phyloP scores from a whole-genome alignment of 257 asterid species.

The Rehmannia glutinosa region DNA sequence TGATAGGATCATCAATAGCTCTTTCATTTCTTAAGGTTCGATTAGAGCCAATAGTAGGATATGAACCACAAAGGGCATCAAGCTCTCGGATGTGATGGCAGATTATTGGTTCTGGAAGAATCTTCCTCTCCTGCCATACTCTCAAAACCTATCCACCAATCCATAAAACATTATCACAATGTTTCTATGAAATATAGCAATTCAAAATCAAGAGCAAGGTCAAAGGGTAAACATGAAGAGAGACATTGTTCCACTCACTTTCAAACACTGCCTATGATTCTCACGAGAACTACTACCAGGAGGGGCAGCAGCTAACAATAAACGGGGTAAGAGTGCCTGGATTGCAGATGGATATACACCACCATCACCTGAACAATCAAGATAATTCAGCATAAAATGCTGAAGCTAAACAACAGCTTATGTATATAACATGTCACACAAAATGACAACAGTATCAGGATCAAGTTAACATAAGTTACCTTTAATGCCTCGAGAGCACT shows the following conservation, averaged over 20 bases:
- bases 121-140: constrained; percentile 90
- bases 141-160: constrained; percentile 65
- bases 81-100: constrained; percentile 83
- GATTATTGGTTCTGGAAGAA: constrained; percentile 73
- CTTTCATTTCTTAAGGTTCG: constrained; percentile 71
- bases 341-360: constrained; percentile 76
- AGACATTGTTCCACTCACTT: constrained; percentile 41
- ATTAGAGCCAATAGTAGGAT: constrained; percentile 55
- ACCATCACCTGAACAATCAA: constrained; percentile 59
- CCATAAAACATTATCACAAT: constrained; percentile 11
- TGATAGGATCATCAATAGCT: constrained; percentile 81
- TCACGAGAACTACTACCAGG: constrained; percentile 72
- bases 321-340: constrained; percentile 70
- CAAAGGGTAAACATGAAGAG: constrained; percentile 7
- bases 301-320: constrained; percentile 87
- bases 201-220: not conserved
- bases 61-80: constrained; percentile 63
- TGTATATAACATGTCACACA: constrained; percentile 11
- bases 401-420: not conserved
- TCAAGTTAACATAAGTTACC: constrained; percentile 37
- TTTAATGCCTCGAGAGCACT: constrained; percentile 71
- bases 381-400: constrained; percentile 16
- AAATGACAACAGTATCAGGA: constrained; percentile 5
- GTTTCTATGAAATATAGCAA: not conserved
- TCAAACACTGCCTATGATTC: constrained; percentile 86